Evolutionary conservation across 768 basidiomycete genomes (phyloP).

Genomic region (Kwoniella mangroviensis): DNA sequence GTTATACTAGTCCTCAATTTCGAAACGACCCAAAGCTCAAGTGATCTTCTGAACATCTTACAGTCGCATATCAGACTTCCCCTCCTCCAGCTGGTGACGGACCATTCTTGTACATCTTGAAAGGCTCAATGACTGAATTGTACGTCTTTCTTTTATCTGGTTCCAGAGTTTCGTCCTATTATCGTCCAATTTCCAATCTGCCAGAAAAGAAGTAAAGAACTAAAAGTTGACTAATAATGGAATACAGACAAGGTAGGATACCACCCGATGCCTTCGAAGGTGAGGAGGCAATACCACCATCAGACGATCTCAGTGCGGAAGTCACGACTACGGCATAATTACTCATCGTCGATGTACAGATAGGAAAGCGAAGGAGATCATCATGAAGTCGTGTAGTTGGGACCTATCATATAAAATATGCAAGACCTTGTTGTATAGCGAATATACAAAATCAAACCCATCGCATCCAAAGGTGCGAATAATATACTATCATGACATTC

Average conservation of each 20-base stretch:
- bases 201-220: too few relatives aligned
- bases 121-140: slow-evolving; percentile 79
- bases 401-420: too few relatives aligned
- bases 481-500: too few relatives aligned
- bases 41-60: not conserved
- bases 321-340: not conserved
- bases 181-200: too few relatives aligned
- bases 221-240: not conserved
- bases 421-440: too few relatives aligned
- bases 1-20: not conserved
- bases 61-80: slow-evolving; percentile 74
- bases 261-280: slow-evolving; percentile 79
- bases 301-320: slow-evolving; percentile 4
- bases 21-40: not conserved
- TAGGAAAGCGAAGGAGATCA: not conserved
- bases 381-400: too few relatives aligned
- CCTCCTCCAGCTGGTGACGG: slow-evolving; percentile 77
- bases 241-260: slow-evolving; percentile 75
- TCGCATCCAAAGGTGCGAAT: too few relatives aligned
- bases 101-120: slow-evolving; percentile 77
- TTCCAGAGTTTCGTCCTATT: not conserved
- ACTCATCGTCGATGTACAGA: not conserved
- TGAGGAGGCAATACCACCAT: slow-evolving; percentile 35
- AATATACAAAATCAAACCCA: too few relatives aligned
- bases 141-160: slow-evolving; percentile 29